These are phyloP conservation scores for Lactarius hatsudake DNA, from an alignment of 768 basidiomycete genomes.

Conservation along the genomic window DNA sequence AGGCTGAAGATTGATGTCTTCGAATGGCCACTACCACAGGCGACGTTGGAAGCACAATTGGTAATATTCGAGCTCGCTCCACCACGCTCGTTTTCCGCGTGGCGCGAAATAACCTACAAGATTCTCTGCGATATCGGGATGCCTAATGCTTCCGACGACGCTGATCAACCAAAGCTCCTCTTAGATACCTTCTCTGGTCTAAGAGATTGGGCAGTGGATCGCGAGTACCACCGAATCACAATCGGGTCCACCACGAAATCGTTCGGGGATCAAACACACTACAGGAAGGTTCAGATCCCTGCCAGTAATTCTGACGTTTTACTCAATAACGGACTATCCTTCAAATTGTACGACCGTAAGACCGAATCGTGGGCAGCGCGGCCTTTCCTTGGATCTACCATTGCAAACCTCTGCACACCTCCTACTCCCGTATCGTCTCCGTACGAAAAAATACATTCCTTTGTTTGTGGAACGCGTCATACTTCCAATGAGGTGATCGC, in stretches of 20 bases:
- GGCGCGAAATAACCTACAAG: not conserved
- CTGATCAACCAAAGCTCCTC: not conserved
- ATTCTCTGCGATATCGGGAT: not conserved
- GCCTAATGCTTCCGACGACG: not conserved
- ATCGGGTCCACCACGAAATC: not conserved
- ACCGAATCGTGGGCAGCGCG: not conserved
- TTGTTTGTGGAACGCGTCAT: not conserved
- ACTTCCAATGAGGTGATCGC: conserved; percentile 44
- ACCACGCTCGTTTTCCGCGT: conserved; percentile 1
- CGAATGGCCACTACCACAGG: not conserved
- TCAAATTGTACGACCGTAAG: not conserved
- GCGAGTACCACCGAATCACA: not conserved
- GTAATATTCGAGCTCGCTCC: not conserved
- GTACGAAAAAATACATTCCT: not conserved
- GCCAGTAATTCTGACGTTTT: not conserved
- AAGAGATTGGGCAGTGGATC: not conserved
- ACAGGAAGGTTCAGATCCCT: not conserved
- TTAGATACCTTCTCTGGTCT: conserved; percentile 1
- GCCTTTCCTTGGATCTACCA: not conserved
- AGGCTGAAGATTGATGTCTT: not conserved
- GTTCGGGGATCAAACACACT: not conserved
- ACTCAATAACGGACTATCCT: not conserved
- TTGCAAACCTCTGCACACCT: not conserved
- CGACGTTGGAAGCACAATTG: not conserved
- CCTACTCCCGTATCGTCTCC: not conserved